Evolutionary conservation across 2,329 filamentous ascomycete genomes (phyloP).

Genomic region (Chaetomium sp.): DNA sequence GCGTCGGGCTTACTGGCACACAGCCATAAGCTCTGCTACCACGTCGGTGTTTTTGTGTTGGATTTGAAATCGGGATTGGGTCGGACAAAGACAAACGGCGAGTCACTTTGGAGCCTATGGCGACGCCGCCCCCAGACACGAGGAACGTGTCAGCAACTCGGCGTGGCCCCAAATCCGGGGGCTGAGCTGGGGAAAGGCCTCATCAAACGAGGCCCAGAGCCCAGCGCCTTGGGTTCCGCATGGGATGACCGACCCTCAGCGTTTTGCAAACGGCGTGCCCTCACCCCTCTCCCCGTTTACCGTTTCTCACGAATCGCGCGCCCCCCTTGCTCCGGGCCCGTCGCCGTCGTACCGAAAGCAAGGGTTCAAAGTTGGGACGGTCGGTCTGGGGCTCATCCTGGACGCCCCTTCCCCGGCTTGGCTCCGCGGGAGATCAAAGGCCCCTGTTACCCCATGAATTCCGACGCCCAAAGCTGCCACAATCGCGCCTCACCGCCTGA

Average conservation of each 20-base stretch:
- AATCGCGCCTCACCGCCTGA: conserved; percentile 18
- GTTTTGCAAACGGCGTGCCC: conserved; percentile 13
- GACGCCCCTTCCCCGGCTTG: conserved; percentile 15
- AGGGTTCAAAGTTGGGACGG: conserved; percentile 16
- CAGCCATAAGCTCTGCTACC: neutral
- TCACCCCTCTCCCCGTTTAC: neutral
- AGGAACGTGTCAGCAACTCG: conserved; percentile 3
- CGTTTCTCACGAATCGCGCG: too few species aligned
- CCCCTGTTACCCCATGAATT: conserved; percentile 11
- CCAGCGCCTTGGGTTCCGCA: conserved; percentile 16
- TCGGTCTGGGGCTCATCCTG: neutral
- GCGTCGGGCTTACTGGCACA: conserved; percentile 13
- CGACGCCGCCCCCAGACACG: conserved; percentile 7
- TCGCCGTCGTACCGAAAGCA: conserved; percentile 20
- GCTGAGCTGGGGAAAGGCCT: conserved; percentile 20
- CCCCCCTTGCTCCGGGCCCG: conserved; percentile 19
- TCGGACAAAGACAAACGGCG: neutral
- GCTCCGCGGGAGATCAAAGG: conserved; percentile 9
- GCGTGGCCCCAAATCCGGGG: conserved; percentile 15
- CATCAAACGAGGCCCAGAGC: conserved; percentile 12
- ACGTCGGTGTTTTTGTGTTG: neutral
- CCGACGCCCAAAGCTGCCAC: conserved; percentile 14
- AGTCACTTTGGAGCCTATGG: conserved; percentile 15
- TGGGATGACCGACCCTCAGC: neutral
- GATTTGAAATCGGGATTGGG: conserved; percentile 20